Evolutionary conservation across 208 protist genomes (phyloP).

Genomic region (Leishmania guyanensis): DNA sequence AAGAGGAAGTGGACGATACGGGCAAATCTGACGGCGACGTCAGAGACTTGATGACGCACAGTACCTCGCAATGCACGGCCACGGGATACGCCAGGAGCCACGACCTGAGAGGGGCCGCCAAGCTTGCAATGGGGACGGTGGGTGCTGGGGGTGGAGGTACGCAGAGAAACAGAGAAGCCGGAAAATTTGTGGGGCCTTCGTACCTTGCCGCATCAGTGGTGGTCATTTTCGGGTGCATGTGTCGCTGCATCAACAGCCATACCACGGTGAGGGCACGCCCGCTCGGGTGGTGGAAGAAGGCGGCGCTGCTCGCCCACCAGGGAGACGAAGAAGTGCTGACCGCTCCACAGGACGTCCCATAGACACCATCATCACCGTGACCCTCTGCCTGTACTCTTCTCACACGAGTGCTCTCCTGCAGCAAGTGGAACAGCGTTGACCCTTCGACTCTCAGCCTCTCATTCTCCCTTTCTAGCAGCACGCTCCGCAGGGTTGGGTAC

Average conservation of each 20-base stretch:
- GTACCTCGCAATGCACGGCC: conserved; percentile 44
- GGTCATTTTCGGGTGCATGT: background rate
- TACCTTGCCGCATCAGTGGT: background rate
- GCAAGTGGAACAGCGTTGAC: conserved; percentile 24
- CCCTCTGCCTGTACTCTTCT: background rate
- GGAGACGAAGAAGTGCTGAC: background rate
- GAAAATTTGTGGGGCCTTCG: background rate
- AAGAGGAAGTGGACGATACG: background rate
- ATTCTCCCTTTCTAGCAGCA: conserved; percentile 11
- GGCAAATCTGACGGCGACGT: background rate
- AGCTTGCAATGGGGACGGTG: background rate
- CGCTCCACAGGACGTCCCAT: background rate
- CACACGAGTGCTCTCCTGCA: conserved; percentile 11
- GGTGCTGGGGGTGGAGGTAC: background rate
- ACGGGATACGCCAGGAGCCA: conserved; percentile 29
- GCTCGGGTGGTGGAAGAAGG: conserved; percentile 24
- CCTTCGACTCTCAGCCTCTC: conserved; percentile 17
- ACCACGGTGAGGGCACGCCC: conserved; percentile 27
- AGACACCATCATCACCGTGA: background rate
- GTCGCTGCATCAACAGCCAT: conserved; percentile 23
- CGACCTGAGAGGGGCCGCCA: background rate
- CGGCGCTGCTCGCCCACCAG: conserved; percentile 2
- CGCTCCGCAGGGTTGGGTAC: conserved; percentile 1
- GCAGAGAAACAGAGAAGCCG: conserved; percentile 16
- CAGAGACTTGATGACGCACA: conserved; percentile 31